Evolutionary conservation across 192 early-diverging fungal species (phyloP).

Genomic region (Mortierella claussenii): DNA sequence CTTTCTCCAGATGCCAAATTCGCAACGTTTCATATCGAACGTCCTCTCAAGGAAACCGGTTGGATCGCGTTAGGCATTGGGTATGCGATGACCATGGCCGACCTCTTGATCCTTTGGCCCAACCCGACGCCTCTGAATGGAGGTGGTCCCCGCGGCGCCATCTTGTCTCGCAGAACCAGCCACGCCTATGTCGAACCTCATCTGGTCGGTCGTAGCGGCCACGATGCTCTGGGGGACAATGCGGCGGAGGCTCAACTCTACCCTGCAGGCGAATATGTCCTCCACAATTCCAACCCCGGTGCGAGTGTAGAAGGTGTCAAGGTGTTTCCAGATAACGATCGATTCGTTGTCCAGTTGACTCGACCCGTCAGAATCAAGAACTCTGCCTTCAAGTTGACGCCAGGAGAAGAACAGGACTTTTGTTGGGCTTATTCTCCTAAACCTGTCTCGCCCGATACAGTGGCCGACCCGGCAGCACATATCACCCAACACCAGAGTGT

Average conservation of each 20-base stretch:
- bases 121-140: background rate
- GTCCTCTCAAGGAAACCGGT: slow-evolving; percentile 17
- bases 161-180: slow-evolving; percentile 30
- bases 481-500: slow-evolving; percentile 35
- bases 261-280: slow-evolving; percentile 27
- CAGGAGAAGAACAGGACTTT: slow-evolving; percentile 42
- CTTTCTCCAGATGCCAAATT: slow-evolving; percentile 32
- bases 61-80: slow-evolving; percentile 48
- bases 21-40: slow-evolving; percentile 45
- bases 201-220: slow-evolving; percentile 1
- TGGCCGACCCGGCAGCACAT: slow-evolving; percentile 32
- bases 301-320: background rate
- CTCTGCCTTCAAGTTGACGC: slow-evolving; percentile 31
- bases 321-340: slow-evolving; percentile 15
- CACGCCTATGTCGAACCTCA: slow-evolving; percentile 48
- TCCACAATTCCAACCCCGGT: slow-evolving; percentile 17
- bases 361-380: slow-evolving; percentile 32
- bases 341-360: slow-evolving; percentile 46
- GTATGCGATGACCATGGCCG: slow-evolving; percentile 49
- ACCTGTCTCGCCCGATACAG: slow-evolving; percentile 32
- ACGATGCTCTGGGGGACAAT: slow-evolving; percentile 2
- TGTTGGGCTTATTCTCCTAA: slow-evolving; percentile 51
- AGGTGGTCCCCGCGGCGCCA: slow-evolving; percentile 30
- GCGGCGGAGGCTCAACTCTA: slow-evolving; percentile 13
- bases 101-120: slow-evolving; percentile 45